Evolutionary conservation across 1,284 basidiomycete genomes (phyloP).

Genomic region (Apiotrichum montevideense): DNA sequence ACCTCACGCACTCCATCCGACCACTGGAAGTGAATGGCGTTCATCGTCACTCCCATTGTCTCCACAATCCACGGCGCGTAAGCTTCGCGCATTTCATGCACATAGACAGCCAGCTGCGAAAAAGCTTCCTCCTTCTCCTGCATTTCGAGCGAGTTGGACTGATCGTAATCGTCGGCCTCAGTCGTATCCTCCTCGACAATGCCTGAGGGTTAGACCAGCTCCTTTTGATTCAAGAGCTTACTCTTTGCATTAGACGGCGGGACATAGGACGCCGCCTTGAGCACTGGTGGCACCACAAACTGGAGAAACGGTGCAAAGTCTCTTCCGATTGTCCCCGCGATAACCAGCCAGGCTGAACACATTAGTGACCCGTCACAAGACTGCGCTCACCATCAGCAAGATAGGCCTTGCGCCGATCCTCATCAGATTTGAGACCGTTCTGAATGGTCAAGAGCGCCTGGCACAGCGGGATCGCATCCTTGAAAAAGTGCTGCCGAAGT

Average conservation of each 20-base stretch:
- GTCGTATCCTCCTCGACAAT: slow-evolving; percentile 52
- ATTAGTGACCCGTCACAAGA: neutral
- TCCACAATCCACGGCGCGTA: slow-evolving; percentile 69
- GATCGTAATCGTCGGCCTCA: slow-evolving; percentile 45
- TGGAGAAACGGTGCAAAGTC: slow-evolving; percentile 79
- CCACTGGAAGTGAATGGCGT: slow-evolving; percentile 64
- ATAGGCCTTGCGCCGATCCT: slow-evolving; percentile 26
- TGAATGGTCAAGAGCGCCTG: slow-evolving; percentile 70
- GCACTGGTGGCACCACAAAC: slow-evolving; percentile 68
- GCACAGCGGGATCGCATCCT: slow-evolving; percentile 64
- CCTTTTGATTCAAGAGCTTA: neutral
- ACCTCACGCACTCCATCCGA: slow-evolving; percentile 75
- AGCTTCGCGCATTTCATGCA: slow-evolving; percentile 59
- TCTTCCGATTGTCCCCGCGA: slow-evolving; percentile 51
- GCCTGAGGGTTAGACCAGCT: slow-evolving; percentile 4
- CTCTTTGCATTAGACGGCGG: slow-evolving; percentile 1
- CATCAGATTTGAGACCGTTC: slow-evolving; percentile 51
- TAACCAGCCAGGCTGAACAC: slow-evolving; percentile 1
- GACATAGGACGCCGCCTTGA: slow-evolving; percentile 64
- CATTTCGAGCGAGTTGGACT: slow-evolving; percentile 58
- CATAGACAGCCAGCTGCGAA: slow-evolving; percentile 73
- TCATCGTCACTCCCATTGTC: slow-evolving; percentile 64
- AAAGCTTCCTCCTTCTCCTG: slow-evolving; percentile 81
- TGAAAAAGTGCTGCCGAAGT: slow-evolving; percentile 22
- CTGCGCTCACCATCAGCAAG: slow-evolving; percentile 33